These are phyloP conservation scores for Annona squamosa DNA, from an alignment of 164 flowering plant genomes.

Conservation along the genomic window DNA sequence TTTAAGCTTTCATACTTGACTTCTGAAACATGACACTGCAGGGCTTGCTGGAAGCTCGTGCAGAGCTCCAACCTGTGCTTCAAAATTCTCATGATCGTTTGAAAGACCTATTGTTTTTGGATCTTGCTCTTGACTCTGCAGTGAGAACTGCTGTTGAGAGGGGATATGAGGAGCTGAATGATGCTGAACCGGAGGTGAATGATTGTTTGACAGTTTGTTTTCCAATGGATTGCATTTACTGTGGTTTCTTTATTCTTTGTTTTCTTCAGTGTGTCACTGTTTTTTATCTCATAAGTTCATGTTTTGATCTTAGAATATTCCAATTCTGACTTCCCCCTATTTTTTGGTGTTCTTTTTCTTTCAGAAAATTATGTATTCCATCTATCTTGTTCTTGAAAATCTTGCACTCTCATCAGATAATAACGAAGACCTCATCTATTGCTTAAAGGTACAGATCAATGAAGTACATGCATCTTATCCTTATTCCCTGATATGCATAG, in stretches of 20 bases:
- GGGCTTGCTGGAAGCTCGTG: slow-evolving; percentile 94
- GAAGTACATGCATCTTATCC: slow-evolving; percentile 2
- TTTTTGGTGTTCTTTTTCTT: slow-evolving; percentile 7
- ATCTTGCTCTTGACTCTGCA: slow-evolving; percentile 88
- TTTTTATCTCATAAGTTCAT: neutral
- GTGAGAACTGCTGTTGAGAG: slow-evolving; percentile 92
- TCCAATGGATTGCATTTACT: neutral
- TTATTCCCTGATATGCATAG: neutral
- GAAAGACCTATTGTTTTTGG: slow-evolving; percentile 88
- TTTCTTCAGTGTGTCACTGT: neutral
- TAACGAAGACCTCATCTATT: slow-evolving; percentile 91
- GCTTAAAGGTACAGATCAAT: slow-evolving; percentile 62
- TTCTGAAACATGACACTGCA: slow-evolving; percentile 21
- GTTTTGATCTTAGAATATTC: neutral
- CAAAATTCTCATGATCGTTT: slow-evolving; percentile 54
- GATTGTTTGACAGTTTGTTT: slow-evolving; percentile 4
- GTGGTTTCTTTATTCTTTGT: neutral
- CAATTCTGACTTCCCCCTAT: neutral
- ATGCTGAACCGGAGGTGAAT: slow-evolving; percentile 78
- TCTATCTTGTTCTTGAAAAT: slow-evolving; percentile 77
- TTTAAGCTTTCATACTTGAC: neutral
- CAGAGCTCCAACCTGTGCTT: slow-evolving; percentile 74
- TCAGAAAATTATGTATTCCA: slow-evolving; percentile 93
- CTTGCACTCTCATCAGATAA: slow-evolving; percentile 76
- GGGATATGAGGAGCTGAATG: slow-evolving; percentile 80